Evolutionary conservation across 768 basidiomycete species (phyloP).

Genomic region (Amanita phalloides): DNA sequence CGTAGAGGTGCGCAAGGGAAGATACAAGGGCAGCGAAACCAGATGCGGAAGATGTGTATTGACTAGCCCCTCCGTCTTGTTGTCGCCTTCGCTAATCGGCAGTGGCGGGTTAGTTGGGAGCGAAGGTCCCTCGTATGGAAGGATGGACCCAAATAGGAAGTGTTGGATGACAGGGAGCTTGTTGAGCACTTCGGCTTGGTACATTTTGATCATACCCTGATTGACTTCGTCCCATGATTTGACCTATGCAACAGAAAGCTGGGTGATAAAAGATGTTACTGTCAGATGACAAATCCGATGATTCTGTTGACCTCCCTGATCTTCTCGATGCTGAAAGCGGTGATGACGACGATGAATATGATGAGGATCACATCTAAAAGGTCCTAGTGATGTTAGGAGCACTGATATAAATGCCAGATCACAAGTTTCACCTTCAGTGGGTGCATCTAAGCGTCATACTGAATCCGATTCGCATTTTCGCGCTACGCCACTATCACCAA

Average conservation of each 20-base stretch:
- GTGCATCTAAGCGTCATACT: neutral
- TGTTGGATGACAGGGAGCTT: conserved; percentile 96
- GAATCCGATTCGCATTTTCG: neutral
- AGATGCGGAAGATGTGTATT: conserved; percentile 80
- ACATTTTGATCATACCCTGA: conserved; percentile 96
- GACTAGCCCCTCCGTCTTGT: conserved; percentile 7
- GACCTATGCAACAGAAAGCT: conserved; percentile 28
- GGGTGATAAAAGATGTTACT: neutral
- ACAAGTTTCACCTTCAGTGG: neutral
- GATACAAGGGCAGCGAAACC: conserved; percentile 93
- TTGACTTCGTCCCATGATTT: conserved; percentile 98
- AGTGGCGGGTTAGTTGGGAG: conserved; percentile 16
- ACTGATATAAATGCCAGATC: neutral
- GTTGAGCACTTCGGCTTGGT: conserved; percentile 85
- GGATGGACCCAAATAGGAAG: conserved; percentile 84
- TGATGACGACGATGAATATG: neutral
- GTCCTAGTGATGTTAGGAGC: neutral
- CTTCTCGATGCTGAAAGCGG: neutral
- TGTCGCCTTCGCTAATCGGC: neutral
- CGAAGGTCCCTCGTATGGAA: conserved; percentile 53
- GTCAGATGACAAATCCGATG: neutral
- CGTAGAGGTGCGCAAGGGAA: conserved; percentile 81
- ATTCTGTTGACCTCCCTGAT: neutral
- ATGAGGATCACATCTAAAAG: neutral
- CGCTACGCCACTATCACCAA: neutral